Conservation (phyloP, 2,329 filamentous ascomycete species). For the Epichloe typhina region DNA sequence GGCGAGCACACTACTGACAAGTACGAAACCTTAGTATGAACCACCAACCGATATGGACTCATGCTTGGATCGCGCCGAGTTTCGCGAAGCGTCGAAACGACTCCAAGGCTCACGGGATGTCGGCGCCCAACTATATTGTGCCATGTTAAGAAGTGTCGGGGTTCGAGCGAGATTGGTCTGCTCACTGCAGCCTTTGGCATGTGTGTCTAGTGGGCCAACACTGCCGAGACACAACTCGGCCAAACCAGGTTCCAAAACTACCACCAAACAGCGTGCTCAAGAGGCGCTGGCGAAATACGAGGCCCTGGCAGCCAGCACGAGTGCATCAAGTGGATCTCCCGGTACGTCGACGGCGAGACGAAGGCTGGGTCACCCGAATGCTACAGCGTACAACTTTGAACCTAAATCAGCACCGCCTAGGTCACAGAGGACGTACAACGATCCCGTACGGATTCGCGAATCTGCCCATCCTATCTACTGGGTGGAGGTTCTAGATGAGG, state of each 20-base stretch:
- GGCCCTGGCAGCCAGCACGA: constrained; percentile 25
- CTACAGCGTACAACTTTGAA: constrained; percentile 36
- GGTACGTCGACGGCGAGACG: constrained; percentile 27
- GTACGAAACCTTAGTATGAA: constrained; percentile 32
- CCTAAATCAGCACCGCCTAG: constrained; percentile 28
- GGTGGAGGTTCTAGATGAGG: constrained; percentile 81
- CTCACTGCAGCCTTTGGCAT: constrained; percentile 73
- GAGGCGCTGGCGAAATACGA: constrained; percentile 14
- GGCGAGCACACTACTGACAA: neutral
- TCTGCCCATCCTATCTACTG: constrained; percentile 79
- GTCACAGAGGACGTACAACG: constrained; percentile 18
- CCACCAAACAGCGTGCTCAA: constrained; percentile 19
- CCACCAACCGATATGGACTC: constrained; percentile 52
- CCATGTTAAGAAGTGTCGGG: constrained; percentile 68
- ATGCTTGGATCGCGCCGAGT: constrained; percentile 58
- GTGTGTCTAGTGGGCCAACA: constrained; percentile 40
- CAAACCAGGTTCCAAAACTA: constrained; percentile 16
- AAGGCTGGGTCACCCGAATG: constrained; percentile 40
- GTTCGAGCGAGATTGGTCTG: constrained; percentile 75
- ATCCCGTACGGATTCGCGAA: constrained; percentile 42
- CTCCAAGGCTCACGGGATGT: constrained; percentile 77
- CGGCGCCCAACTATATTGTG: constrained; percentile 83
- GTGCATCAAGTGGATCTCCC: constrained; percentile 15
- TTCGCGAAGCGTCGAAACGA: constrained; percentile 53
- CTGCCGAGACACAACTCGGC: constrained; percentile 27